Conservation (phyloP, 2,329 filamentous ascomycete species). For the Colletotrichum sp. region DNA sequence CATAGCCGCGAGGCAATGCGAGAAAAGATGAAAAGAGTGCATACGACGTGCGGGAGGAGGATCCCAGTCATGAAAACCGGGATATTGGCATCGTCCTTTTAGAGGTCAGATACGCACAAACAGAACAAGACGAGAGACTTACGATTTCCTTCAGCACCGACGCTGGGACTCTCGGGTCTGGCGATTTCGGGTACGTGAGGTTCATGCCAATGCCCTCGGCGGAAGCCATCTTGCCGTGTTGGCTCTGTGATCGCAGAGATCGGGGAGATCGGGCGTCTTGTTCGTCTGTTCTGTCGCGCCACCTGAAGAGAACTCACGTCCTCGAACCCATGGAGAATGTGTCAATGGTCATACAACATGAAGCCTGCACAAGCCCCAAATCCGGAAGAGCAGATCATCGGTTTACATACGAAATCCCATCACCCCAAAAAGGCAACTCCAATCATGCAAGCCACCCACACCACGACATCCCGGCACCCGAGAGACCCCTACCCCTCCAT, state of each 20-base stretch:
- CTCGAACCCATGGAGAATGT: background rate
- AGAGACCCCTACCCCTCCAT: background rate
- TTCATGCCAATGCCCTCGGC: background rate
- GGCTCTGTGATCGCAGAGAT: background rate
- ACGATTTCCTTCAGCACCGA: background rate
- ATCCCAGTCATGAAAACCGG: constrained; percentile 33
- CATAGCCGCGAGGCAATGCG: constrained; percentile 31
- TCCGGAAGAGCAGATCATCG: background rate
- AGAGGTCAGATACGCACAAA: background rate
- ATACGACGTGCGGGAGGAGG: constrained; percentile 35
- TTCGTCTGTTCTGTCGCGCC: background rate
- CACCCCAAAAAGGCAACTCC: background rate
- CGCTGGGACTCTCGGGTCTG: background rate
- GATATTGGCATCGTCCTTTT: constrained; percentile 20
- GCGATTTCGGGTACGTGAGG: background rate
- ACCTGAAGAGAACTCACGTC: background rate
- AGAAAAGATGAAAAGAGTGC: constrained; percentile 33
- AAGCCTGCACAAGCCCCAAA: background rate
- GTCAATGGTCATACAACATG: background rate
- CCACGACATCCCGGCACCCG: background rate
- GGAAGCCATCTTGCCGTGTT: background rate
- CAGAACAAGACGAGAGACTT: background rate
- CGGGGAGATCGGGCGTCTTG: background rate
- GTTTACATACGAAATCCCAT: background rate
- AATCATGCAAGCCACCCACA: background rate